Evolutionary conservation across 2,329 filamentous ascomycete genomes (phyloP).

Genomic region (Nigrospora osmanthi): DNA sequence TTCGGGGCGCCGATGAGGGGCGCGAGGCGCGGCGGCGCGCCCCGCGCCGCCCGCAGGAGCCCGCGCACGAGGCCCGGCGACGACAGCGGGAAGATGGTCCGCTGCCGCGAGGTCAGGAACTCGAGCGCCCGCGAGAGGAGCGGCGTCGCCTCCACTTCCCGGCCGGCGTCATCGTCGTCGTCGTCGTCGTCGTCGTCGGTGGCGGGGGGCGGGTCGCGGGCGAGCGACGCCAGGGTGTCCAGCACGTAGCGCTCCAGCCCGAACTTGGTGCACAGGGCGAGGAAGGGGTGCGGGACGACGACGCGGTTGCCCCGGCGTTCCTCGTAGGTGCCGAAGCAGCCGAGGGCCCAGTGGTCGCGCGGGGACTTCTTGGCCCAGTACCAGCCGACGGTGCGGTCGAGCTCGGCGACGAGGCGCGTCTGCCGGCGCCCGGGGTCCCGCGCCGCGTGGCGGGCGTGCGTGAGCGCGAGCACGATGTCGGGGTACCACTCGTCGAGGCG

Average conservation of each 20-base stretch:
- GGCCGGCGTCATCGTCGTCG: background rate
- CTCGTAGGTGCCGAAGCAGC: constrained; percentile 21
- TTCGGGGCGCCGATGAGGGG: constrained; percentile 11
- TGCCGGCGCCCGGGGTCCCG: constrained; percentile 9
- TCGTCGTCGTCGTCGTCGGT: background rate
- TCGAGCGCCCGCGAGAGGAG: constrained; percentile 23
- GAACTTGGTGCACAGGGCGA: constrained; percentile 23
- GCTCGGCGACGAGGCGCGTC: constrained; percentile 15
- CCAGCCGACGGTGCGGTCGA: constrained; percentile 20
- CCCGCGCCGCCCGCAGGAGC: constrained; percentile 11
- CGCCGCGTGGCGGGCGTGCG: constrained; percentile 21
- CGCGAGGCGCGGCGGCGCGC: constrained; percentile 8
- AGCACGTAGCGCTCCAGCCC: constrained; percentile 19
- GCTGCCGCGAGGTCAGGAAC: constrained; percentile 23
- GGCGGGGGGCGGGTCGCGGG: background rate
- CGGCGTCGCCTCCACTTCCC: constrained; percentile 12
- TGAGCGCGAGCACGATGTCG: constrained; percentile 26
- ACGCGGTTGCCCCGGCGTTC: constrained; percentile 18
- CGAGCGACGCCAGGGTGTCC: constrained; percentile 9
- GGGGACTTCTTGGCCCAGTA: constrained; percentile 19
- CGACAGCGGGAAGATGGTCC: constrained; percentile 25
- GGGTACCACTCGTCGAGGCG: constrained; percentile 30
- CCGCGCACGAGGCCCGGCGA: constrained; percentile 16
- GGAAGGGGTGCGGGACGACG: constrained; percentile 19
- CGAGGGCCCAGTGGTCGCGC: constrained; percentile 25